phyloP scores from a whole-genome alignment of 2,329 filamentous ascomycete species.

The Ceratocystis ficicola region DNA sequence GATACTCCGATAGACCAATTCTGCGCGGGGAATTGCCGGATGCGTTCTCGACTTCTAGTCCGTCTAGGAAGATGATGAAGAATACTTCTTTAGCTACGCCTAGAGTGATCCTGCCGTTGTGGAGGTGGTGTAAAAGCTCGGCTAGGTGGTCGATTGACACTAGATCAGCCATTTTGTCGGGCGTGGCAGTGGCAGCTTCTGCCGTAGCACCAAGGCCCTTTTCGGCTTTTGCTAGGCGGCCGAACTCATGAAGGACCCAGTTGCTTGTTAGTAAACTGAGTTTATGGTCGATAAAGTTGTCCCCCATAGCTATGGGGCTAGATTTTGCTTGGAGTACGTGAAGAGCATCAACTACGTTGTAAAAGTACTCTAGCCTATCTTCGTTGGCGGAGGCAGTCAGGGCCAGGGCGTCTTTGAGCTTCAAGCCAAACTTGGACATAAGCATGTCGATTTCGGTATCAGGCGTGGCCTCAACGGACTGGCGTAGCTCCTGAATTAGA shows the following conservation, averaged over 20 bases:
- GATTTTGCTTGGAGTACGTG: constrained; percentile 25
- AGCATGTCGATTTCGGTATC: constrained; percentile 57
- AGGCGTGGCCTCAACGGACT: constrained; percentile 56
- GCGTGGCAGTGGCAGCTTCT: background rate
- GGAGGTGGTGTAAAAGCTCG: constrained; percentile 40
- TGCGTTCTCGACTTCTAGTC: background rate
- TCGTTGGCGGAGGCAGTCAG: constrained; percentile 68
- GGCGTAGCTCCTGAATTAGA: constrained; percentile 51
- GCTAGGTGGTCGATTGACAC: constrained; percentile 39
- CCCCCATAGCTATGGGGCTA: constrained; percentile 24
- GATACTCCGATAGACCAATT: constrained; percentile 41
- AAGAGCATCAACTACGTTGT: constrained; percentile 47
- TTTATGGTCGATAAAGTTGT: constrained; percentile 26
- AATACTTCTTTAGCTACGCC: constrained; percentile 46
- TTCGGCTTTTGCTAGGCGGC: constrained; percentile 48
- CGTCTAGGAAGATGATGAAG: constrained; percentile 15
- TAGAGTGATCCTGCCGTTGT: constrained; percentile 40
- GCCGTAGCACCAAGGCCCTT: constrained; percentile 26
- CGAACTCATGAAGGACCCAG: constrained; percentile 65
- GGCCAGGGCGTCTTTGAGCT: constrained; percentile 69
- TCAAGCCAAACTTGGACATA: constrained; percentile 52
- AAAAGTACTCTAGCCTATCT: constrained; percentile 69
- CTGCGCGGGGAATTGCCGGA: constrained; percentile 36
- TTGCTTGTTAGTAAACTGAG: constrained; percentile 43
- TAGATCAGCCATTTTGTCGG: constrained; percentile 37